Base-by-base conservation (phyloP, 2,329 filamentous ascomycete species). In the Trichoderma polysporum region DNA sequence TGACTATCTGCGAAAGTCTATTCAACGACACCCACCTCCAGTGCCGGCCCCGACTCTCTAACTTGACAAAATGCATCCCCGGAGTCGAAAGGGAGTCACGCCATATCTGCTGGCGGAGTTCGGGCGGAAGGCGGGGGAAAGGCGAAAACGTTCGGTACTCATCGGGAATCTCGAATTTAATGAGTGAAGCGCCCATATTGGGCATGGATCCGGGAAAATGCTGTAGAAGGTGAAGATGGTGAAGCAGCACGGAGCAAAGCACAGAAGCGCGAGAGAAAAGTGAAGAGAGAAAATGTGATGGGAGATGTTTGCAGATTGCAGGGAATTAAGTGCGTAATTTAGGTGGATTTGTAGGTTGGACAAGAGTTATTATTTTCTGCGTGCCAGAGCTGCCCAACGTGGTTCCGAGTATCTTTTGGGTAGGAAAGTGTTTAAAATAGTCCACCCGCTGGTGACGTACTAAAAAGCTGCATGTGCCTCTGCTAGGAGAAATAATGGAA, bases 51-150 rank as follows among this genome's bases (percentile, higher is more conserved):
- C 66, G 59, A 7, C 70, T 69, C 13, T 74, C 66, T 7, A 78
- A 69, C 61, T 73, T 75, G 65, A 79, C 70, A 47, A 78, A 79
- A 47, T 78, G 75, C 70, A 79, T 75, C 29, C 78, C 78, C 0
- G 77, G 76, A 10, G 74, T 71, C 1, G 72, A 68, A 10, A 79
- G 66, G 25, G 74, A 73, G 22, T 60, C 53, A 45, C 73, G 73
- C 78, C 78, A 79, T 62, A 79, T 77, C 41, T 75, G 72, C 31
- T 75, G 71, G 33, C 78, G 77, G 9, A 79, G 72, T 63, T 79
- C 78, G 3, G 74, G 66, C 1, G 78, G 78, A n/a, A 79, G 68
- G n/a, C 68, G 71, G 15, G 70, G 35, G 63, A 79, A 79, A 3
- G 70, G 73, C 3, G 69, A 56, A 65, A 79, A 79, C 29, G 60